These are phyloP conservation scores for Salix brachista DNA, from an alignment of 345 rosid genomes.

Conservation along the genomic window DNA sequence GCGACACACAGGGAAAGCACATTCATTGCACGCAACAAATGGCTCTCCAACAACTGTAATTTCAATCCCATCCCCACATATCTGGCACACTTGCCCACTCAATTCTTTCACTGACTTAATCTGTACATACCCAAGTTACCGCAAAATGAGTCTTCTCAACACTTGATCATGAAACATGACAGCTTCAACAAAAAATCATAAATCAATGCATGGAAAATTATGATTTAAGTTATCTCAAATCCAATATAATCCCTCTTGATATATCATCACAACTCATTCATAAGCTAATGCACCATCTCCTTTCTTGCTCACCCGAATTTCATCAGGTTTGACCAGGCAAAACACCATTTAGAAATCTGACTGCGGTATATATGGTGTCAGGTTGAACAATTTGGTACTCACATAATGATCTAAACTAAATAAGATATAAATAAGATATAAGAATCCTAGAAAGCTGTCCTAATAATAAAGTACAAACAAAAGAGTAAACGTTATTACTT, in stretches of 20 bases:
- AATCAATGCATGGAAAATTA: not conserved
- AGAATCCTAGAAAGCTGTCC: not conserved
- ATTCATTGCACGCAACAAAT: constrained; percentile 96
- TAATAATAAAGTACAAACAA: not conserved
- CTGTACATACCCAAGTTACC: constrained; percentile 34
- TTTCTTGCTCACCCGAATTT: not conserved
- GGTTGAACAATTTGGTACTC: no score
- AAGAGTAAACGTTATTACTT: not conserved
- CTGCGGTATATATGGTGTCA: not conserved
- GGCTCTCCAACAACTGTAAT: constrained; percentile 62
- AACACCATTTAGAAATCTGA: not conserved
- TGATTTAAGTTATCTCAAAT: not conserved
- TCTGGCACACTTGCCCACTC: constrained; percentile 87
- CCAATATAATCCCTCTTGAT: not conserved
- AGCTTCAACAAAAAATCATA: not conserved
- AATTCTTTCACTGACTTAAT: constrained; percentile 82
- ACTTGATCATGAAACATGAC: not conserved
- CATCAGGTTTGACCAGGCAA: not conserved
- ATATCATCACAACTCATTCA: not conserved
- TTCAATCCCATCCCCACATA: constrained; percentile 88
- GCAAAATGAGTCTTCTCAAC: constrained; percentile 12
- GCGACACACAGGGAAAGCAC: constrained; percentile 97
- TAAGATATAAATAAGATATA: not conserved
- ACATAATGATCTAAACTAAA: not conserved
- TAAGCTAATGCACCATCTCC: not conserved